Evolutionary conservation across 352 stramenopile genomes (phyloP).

Genomic region (Pythium coloratum): DNA sequence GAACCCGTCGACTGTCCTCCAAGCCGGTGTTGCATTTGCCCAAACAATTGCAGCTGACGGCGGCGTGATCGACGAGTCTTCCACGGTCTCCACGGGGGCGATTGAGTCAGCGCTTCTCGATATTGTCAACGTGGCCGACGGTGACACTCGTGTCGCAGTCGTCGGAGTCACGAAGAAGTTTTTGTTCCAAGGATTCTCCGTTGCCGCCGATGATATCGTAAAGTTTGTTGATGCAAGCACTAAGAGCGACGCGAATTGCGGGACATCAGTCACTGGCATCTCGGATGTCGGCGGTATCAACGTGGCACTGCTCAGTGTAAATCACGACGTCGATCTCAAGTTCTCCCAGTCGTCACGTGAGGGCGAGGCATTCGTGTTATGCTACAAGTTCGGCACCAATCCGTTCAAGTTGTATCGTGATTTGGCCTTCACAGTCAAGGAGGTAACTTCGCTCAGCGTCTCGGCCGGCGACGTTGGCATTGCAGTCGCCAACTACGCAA

Average conservation of each 20-base stretch:
- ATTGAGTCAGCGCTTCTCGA: slow-evolving; percentile 41
- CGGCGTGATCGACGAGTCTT: slow-evolving; percentile 46
- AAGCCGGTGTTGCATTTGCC: slow-evolving; percentile 24
- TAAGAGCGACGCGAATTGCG: slow-evolving; percentile 56
- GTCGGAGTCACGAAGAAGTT: slow-evolving; percentile 52
- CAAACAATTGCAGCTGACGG: slow-evolving; percentile 42
- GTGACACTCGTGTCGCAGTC: slow-evolving; percentile 51
- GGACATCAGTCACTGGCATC: slow-evolving; percentile 30
- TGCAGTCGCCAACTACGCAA: slow-evolving; percentile 52
- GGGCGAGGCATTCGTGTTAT: slow-evolving; percentile 45
- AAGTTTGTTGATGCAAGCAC: slow-evolving; percentile 70
- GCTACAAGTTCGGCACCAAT: slow-evolving; percentile 73
- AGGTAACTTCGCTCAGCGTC: slow-evolving; percentile 36
- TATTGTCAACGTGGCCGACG: slow-evolving; percentile 33
- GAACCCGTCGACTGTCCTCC: slow-evolving; percentile 47
- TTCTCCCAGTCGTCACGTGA: slow-evolving; percentile 51
- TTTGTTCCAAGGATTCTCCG: slow-evolving; percentile 40
- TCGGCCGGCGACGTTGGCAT: slow-evolving; percentile 35
- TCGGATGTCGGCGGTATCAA: slow-evolving; percentile 56
- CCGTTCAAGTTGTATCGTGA: slow-evolving; percentile 61
- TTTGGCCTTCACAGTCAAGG: slow-evolving; percentile 55
- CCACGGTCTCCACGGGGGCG: slow-evolving; percentile 31
- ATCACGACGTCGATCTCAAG: slow-evolving; percentile 28
- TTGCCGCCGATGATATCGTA: slow-evolving; percentile 43
- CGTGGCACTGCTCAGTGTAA: slow-evolving; percentile 28